These are phyloP conservation scores for Simplicillium aogashimaense DNA, from an alignment of 2,329 filamentous ascomycete genomes.

Conservation along the genomic window DNA sequence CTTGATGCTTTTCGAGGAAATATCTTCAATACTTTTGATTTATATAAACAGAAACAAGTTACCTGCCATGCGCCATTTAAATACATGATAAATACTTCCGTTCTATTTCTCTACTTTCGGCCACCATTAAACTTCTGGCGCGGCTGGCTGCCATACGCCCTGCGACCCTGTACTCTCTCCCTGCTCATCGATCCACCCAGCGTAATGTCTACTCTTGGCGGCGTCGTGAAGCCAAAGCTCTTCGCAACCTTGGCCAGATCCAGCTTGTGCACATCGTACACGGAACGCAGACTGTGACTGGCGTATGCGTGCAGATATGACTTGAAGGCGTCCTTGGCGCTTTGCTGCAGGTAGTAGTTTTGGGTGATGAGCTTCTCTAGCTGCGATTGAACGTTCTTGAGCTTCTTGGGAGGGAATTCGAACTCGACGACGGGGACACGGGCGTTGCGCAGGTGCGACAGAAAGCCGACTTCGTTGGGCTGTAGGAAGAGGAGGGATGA, in stretches of 20 bases:
- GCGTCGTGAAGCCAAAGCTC: constrained; percentile 70
- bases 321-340: constrained; percentile 66
- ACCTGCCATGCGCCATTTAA: not conserved
- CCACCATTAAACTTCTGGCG: constrained; percentile 34
- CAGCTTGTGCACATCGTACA: constrained; percentile 74
- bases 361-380: constrained; percentile 88
- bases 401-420: constrained; percentile 86
- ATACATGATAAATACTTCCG: constrained; percentile 1
- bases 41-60: not conserved
- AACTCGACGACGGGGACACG: constrained; percentile 93
- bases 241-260: constrained; percentile 78
- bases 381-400: constrained; percentile 82
- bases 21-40: not conserved
- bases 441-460: constrained; percentile 82
- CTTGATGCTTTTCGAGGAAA: no score
- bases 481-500: constrained; percentile 89
- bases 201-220: constrained; percentile 73
- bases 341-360: constrained; percentile 96
- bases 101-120: constrained; percentile 6
- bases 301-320: constrained; percentile 94
- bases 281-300: constrained; percentile 48
- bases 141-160: constrained; percentile 72
- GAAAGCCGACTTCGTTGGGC: constrained; percentile 84
- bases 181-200: constrained; percentile 72
- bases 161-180: constrained; percentile 53